Evolutionary conservation across 2,329 filamentous ascomycete species (phyloP).

Genomic region (Cladophialophora chaetospira): DNA sequence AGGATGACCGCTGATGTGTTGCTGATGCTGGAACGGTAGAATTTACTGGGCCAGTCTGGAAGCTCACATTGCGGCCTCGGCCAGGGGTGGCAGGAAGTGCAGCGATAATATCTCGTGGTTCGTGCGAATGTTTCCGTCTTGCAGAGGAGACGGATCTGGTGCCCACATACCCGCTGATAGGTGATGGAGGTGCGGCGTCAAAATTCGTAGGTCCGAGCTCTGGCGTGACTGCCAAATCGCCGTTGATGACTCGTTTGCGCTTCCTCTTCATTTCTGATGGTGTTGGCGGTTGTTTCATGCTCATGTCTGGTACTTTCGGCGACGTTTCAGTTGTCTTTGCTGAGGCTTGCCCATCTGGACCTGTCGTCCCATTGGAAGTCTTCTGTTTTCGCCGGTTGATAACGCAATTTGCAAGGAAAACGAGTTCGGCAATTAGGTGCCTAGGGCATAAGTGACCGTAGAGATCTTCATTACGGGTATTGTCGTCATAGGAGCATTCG

Average conservation of each 20-base stretch:
- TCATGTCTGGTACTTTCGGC: constrained; percentile 13
- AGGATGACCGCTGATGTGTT: background rate
- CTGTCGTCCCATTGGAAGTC: constrained; percentile 7
- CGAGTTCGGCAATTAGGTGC: constrained; percentile 78
- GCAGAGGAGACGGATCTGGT: constrained; percentile 13
- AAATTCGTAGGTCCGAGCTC: constrained; percentile 20
- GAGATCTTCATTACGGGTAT: constrained; percentile 72
- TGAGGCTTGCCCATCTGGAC: background rate
- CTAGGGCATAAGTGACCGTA: constrained; percentile 88
- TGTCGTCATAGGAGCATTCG: constrained; percentile 90
- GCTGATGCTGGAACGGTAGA: background rate
- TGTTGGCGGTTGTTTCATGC: constrained; percentile 28
- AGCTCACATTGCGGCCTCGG: constrained; percentile 17
- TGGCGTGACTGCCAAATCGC: constrained; percentile 26
- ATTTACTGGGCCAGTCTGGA: constrained; percentile 14
- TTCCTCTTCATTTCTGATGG: constrained; percentile 36
- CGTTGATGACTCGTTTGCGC: constrained; percentile 42
- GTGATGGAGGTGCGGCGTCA: constrained; percentile 16
- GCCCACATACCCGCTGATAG: constrained; percentile 24
- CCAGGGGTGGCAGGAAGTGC: background rate
- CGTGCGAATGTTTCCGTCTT: constrained; percentile 23
- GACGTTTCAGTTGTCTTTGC: background rate
- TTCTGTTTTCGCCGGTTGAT: constrained; percentile 45
- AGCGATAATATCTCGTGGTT: constrained; percentile 6
- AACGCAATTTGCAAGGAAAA: constrained; percentile 70